Evolutionary conservation across 179 eudicot species (phyloP).

Genomic region (Pouteria campechiana): DNA sequence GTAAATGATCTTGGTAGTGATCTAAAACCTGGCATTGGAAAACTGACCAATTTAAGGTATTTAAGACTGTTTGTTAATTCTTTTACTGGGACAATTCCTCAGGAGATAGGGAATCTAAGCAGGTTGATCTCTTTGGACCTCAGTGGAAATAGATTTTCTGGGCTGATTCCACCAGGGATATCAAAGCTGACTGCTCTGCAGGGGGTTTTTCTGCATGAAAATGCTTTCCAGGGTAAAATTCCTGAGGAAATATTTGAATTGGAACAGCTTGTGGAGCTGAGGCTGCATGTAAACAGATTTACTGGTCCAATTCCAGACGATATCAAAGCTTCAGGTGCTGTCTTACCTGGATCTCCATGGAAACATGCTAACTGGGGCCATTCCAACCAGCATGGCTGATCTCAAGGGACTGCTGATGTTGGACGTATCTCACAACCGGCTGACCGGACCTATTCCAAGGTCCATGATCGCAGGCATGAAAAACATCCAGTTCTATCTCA

Average conservation of each 20-base stretch:
- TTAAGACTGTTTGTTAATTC: constrained; percentile 33
- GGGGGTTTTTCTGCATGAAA: constrained; percentile 40
- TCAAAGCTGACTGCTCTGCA: constrained; percentile 54
- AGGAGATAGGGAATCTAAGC: constrained; percentile 53
- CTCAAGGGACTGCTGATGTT: constrained; percentile 31
- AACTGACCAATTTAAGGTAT: constrained; percentile 31
- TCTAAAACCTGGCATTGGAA: constrained; percentile 40
- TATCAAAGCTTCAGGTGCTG: constrained; percentile 45
- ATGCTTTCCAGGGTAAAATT: constrained; percentile 47
- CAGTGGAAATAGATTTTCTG: constrained; percentile 41
- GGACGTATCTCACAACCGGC: constrained; percentile 60
- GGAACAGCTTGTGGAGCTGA: constrained; percentile 33
- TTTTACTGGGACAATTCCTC: constrained; percentile 50
- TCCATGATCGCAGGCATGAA: constrained; percentile 45
- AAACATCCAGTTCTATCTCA: constrained; percentile 39
- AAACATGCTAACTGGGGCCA: constrained; percentile 49
- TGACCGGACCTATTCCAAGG: constrained; percentile 46
- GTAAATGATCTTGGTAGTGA: constrained; percentile 44
- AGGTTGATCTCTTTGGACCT: constrained; percentile 26
- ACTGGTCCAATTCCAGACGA: constrained; percentile 40
- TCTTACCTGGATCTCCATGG: constrained; percentile 54
- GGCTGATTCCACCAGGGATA: constrained; percentile 45
- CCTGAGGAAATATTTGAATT: constrained; percentile 52
- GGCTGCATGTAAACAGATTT: constrained; percentile 38
- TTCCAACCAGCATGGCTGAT: constrained; percentile 35